phyloP scores from a whole-genome alignment of 2,329 filamentous ascomycete species.

The Pseudogymnoascus sp. region DNA sequence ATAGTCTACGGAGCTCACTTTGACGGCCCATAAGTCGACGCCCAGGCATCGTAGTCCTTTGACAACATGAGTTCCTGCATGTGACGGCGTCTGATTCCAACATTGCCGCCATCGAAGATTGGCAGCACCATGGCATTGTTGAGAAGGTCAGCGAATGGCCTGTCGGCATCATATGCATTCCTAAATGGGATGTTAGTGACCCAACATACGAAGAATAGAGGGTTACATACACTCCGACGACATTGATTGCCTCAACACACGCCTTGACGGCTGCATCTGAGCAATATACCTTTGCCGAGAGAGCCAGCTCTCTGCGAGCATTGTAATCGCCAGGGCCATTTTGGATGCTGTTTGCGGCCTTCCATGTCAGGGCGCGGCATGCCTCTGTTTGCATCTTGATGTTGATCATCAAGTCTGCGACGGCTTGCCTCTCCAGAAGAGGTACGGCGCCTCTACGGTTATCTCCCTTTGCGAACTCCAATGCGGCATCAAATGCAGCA shows the following conservation, averaged over 20 bases:
- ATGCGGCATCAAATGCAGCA: conserved; percentile 42
- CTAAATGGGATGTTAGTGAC: conserved; percentile 19
- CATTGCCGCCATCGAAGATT: conserved; percentile 46
- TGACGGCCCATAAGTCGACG: conserved; percentile 25
- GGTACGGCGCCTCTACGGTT: conserved; percentile 36
- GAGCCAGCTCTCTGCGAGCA: conserved; percentile 36
- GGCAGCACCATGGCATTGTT: conserved; percentile 40
- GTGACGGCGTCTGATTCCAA: conserved; percentile 42
- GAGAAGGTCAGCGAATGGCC: conserved; percentile 36
- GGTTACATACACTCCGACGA: conserved; percentile 39
- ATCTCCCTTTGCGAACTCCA: conserved; percentile 42
- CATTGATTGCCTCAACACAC: conserved; percentile 41
- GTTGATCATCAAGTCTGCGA: conserved; percentile 43
- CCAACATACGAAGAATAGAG: conserved; percentile 2
- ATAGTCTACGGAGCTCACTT: neutral
- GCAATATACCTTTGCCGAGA: conserved; percentile 44
- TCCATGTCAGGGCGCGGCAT: conserved; percentile 43
- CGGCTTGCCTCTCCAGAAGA: conserved; percentile 41
- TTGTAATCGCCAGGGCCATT: conserved; percentile 34
- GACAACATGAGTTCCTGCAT: conserved; percentile 38
- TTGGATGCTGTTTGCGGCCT: conserved; percentile 38
- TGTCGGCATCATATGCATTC: conserved; percentile 31
- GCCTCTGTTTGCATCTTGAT: conserved; percentile 46
- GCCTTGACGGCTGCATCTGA: conserved; percentile 42
- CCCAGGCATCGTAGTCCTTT: conserved; percentile 41